phyloP scores from a whole-genome alignment of 208 protist species.

The Naegleria gruberi region DNA sequence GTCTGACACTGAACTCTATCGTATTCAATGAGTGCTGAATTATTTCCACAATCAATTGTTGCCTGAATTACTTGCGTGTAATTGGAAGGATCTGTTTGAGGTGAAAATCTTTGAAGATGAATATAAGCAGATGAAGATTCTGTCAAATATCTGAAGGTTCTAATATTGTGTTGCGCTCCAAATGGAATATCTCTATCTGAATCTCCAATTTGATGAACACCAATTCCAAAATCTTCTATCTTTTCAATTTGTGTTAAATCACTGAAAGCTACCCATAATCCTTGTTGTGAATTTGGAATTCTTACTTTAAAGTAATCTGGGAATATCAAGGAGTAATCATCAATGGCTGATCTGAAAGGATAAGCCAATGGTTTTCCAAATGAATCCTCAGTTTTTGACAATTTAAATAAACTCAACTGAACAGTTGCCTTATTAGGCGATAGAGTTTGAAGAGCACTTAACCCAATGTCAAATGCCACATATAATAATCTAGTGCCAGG shows the following conservation, averaged over 20 bases:
- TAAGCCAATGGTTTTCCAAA: neutral
- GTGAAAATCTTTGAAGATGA: neutral
- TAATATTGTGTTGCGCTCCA: neutral
- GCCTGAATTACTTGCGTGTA: neutral
- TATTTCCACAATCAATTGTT: neutral
- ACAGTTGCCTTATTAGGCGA: neutral
- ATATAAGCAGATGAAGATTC: neutral
- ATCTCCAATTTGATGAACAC: neutral
- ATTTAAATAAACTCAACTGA: neutral
- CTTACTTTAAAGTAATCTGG: neutral
- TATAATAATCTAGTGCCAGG: neutral
- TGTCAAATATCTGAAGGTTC: neutral
- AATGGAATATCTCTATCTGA: neutral
- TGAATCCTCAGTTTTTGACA: neutral
- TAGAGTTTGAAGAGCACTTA: neutral
- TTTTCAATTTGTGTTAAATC: neutral
- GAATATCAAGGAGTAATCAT: neutral
- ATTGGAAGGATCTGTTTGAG: neutral
- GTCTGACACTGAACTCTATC: too few relatives aligned
- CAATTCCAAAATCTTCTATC: neutral
- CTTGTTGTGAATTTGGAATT: neutral
- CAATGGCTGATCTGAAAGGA: neutral
- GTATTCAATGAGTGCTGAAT: neutral
- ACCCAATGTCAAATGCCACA: neutral
- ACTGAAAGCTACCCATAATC: neutral